These are phyloP conservation scores for Phytophthora fragariae DNA, from an alignment of 352 stramenopile species.

Conservation along the genomic window DNA sequence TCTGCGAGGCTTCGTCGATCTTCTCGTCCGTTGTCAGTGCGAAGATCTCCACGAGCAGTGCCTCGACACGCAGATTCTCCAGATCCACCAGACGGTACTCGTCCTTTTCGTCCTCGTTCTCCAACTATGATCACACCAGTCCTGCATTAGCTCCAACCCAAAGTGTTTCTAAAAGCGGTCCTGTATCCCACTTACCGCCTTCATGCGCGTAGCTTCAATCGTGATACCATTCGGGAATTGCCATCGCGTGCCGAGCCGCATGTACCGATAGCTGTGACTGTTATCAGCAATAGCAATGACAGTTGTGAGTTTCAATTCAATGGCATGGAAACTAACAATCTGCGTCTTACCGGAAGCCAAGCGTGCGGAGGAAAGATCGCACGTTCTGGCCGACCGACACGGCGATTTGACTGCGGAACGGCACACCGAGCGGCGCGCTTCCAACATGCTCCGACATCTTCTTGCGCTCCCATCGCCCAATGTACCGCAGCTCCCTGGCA, in stretches of 20 bases:
- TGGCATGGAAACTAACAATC: background rate
- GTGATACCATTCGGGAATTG: slow-evolving; percentile 86
- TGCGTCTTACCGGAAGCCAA: slow-evolving; percentile 74
- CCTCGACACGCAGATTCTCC: slow-evolving; percentile 85
- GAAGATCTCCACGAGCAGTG: slow-evolving; percentile 87
- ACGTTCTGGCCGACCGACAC: slow-evolving; percentile 88
- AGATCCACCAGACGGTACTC: slow-evolving; percentile 86
- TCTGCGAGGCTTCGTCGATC: slow-evolving; percentile 85
- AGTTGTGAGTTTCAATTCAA: slow-evolving; percentile 4
- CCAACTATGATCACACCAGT: slow-evolving; percentile 44
- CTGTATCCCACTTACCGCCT: slow-evolving; percentile 59
- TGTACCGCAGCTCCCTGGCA: slow-evolving; percentile 81
- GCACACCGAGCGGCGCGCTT: slow-evolving; percentile 65
- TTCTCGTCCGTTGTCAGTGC: slow-evolving; percentile 87
- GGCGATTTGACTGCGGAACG: slow-evolving; percentile 85
- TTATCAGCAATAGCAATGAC: background rate
- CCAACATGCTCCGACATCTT: slow-evolving; percentile 86
- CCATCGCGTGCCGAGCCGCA: slow-evolving; percentile 84
- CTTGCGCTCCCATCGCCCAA: slow-evolving; percentile 87
- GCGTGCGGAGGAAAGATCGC: slow-evolving; percentile 70
- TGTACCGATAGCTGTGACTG: slow-evolving; percentile 87
- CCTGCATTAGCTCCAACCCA: background rate
- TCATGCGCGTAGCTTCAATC: slow-evolving; percentile 88
- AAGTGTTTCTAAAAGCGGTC: background rate
- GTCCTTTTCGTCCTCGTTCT: slow-evolving; percentile 86